Evolutionary conservation across 2,329 filamentous ascomycete species (phyloP).

Genomic region (Aspergillus eucalypticola): DNA sequence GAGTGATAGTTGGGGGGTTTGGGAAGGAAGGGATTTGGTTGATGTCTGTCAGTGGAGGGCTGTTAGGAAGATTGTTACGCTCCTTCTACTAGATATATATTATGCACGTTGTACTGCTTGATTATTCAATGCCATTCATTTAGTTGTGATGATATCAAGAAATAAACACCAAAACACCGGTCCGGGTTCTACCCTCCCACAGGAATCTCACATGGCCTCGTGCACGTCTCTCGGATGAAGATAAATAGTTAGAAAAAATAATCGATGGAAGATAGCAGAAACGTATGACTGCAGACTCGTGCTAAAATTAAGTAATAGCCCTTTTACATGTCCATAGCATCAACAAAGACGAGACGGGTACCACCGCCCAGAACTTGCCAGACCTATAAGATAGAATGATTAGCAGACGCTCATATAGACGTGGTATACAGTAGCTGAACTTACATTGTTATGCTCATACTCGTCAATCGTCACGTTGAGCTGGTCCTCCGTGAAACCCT

Average conservation of each 20-base stretch:
- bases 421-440: constrained; percentile 44
- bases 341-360: constrained; percentile 69
- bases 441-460: constrained; percentile 85
- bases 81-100: no score
- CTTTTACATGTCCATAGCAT: constrained; percentile 52
- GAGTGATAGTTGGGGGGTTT: background rate
- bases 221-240: background rate
- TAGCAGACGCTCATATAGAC: constrained; percentile 33
- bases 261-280: background rate
- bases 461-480: constrained; percentile 84
- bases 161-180: constrained; percentile 8
- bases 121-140: no score
- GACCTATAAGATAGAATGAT: constrained; percentile 54
- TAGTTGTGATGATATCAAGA: no score
- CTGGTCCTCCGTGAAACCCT: constrained; percentile 95
- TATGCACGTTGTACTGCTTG: no score
- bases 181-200: constrained; percentile 4
- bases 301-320: constrained; percentile 5
- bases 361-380: constrained; percentile 77
- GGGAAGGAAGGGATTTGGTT: no score
- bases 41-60: no score
- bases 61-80: no score
- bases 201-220: background rate
- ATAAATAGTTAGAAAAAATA: background rate
- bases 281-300: background rate